Evolutionary conservation across 176 grass and related monocot species (phyloP), one percentile per base, ranked within the genome.

Genomic region (Microstegium vimineum): DNA sequence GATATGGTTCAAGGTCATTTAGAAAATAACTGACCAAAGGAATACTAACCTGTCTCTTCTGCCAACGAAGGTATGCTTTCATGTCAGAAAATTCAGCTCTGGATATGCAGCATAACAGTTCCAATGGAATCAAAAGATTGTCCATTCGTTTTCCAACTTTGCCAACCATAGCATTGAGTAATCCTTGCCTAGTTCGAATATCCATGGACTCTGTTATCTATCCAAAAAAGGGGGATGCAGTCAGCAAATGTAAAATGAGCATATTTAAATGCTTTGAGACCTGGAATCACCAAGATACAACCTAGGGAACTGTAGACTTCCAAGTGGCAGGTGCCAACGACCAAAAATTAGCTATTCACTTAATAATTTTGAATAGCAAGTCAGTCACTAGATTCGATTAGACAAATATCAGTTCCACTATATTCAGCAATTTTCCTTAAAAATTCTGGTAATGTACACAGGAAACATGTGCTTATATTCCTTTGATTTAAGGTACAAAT

Each of bases 21-120:
- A 47, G 54, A 69, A 81, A 81, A 76, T n/a, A 59, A 14, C n/a
- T 80, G 57, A 33, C 16, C 47, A 70, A 68, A 35, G 15, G 59
- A 31, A 85, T 78, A 64, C 83, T 84, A 79, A 98, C 96, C 91
- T 99, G 96, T 82, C 96, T 93, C 89, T 99, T 99, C 85, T 99
- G 96, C 96, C 96, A 99, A 92, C 89, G 81, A 79, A 99, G 85
- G 90, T 93, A 99, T 63, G 96, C 96, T 90, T 95, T 99, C 90
- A 93, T 93, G 76, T 99, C 93, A 69, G 96, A 99, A 84, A 99
- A 99, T 73, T 99, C 96, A 60, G 87, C 71, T 93, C 89, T 95
- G 77, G 96, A 95, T 66, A 99, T 85, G 74, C 89, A 99, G 78
- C 90, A 95, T 80, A 99, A 68, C 69, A 99, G 91, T 86, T 99